Conservation (phyloP, 2,329 filamentous ascomycete genomes). For the Aspergillus versicolor region DNA sequence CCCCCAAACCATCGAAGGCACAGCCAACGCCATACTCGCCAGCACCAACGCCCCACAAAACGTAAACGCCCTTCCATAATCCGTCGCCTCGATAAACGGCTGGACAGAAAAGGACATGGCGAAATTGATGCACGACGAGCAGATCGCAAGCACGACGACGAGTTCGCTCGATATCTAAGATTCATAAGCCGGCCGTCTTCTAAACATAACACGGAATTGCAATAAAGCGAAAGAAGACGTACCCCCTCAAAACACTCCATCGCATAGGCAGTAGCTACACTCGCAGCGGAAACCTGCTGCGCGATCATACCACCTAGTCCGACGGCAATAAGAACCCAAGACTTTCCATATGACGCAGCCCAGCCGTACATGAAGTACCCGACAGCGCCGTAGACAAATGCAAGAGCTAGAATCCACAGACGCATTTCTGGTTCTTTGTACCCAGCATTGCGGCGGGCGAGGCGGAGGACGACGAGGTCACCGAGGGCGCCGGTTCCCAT, state of each 20-base stretch:
- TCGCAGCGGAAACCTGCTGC: conserved; percentile 41
- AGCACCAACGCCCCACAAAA: conserved; percentile 36
- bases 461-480: conserved; percentile 32
- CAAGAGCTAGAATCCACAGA: conserved; percentile 36
- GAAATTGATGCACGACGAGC: conserved; percentile 34
- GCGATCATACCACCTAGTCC: conserved; percentile 41
- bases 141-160: conserved; percentile 39
- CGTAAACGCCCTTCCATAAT: conserved; percentile 34
- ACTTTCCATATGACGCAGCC: conserved; percentile 33
- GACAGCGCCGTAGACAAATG: conserved; percentile 31
- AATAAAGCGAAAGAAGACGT: not conserved
- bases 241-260: conserved; percentile 41
- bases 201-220: not conserved
- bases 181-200: not conserved
- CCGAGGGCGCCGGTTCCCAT: conserved; percentile 41
- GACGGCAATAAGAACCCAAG: conserved; percentile 39
- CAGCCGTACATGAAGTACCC: conserved; percentile 43
- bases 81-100: conserved; percentile 38
- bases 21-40: conserved; percentile 23
- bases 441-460: conserved; percentile 35
- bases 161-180: conserved; percentile 38
- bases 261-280: conserved; percentile 42
- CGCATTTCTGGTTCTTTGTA: conserved; percentile 42
- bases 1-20: conserved; percentile 32
- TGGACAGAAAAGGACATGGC: conserved; percentile 42